Conservation (phyloP, 192 early-diverging fungal genomes). For the Helicostylum pulchrum region DNA sequence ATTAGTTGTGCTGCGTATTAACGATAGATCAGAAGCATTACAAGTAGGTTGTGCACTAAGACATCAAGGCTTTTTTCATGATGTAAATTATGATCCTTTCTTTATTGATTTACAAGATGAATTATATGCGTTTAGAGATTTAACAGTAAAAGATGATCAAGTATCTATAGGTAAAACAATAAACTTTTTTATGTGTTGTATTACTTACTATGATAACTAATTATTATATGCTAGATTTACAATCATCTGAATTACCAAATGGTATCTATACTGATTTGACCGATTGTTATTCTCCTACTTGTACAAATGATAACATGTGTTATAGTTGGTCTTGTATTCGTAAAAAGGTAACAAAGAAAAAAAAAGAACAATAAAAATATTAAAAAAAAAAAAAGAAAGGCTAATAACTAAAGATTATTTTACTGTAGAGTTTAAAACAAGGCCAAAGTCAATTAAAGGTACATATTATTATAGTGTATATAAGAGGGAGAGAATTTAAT, state of each 20-base stretch:
- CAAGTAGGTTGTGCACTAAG: conserved; percentile 85
- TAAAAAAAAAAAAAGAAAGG: neutral
- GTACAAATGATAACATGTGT: conserved; percentile 74
- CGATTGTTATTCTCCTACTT: conserved; percentile 94
- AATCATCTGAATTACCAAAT: conserved; percentile 46
- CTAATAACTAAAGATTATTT: neutral
- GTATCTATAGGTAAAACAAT: neutral
- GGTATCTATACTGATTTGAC: conserved; percentile 90
- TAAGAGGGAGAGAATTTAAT: neutral
- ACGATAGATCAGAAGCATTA: conserved; percentile 83
- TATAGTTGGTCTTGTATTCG: conserved; percentile 91
- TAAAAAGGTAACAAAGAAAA: conserved; percentile 44
- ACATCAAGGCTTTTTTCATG: conserved; percentile 86
- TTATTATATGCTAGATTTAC: neutral
- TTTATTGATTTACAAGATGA: conserved; percentile 77
- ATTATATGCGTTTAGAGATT: conserved; percentile 75
- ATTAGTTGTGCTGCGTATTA: conserved; percentile 67
- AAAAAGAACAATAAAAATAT: neutral
- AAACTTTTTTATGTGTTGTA: no score
- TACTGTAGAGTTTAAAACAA: conserved; percentile 31
- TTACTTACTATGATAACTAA: no score
- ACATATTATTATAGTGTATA: conserved; percentile 40
- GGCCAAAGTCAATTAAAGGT: conserved; percentile 35
- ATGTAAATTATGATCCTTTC: conserved; percentile 81
- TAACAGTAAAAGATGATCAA: conserved; percentile 3